phyloP scores from a whole-genome alignment of 805 yeast genomes.

The Myxozyma vanderwaltii region DNA sequence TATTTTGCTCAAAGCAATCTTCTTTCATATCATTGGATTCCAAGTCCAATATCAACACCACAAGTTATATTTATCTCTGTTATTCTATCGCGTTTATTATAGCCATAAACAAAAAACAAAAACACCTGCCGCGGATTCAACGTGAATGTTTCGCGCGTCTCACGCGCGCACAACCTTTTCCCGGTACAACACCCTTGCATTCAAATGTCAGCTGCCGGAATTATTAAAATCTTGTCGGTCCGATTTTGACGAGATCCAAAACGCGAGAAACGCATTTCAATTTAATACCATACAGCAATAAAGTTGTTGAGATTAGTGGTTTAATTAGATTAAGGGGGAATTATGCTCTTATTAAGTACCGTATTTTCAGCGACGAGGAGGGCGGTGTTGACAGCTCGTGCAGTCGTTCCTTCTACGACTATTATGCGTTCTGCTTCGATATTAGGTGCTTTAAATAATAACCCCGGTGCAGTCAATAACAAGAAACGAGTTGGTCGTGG shows the following conservation, averaged over 20 bases:
- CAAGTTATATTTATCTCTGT: too few species aligned
- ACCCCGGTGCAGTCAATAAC: constrained; percentile 40
- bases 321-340: not conserved
- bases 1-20: too few species aligned
- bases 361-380: not conserved
- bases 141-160: not conserved
- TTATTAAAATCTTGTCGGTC: too few species aligned
- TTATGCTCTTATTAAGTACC: not conserved
- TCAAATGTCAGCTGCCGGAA: not conserved
- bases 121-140: too few species aligned
- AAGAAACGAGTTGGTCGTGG: constrained; percentile 91
- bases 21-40: too few species aligned
- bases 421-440: constrained; percentile 17
- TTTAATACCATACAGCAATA: too few species aligned
- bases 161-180: constrained; percentile 3
- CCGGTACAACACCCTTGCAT: not conserved
- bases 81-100: too few species aligned
- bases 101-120: too few species aligned
- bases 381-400: not conserved
- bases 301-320: too few species aligned
- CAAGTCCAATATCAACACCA: too few species aligned
- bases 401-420: not conserved
- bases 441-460: constrained; percentile 13
- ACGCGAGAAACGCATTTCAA: too few species aligned
- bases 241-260: too few species aligned